Base-by-base conservation (phyloP, 108 stramenopile species). In the Nitzschia sp. region DNA sequence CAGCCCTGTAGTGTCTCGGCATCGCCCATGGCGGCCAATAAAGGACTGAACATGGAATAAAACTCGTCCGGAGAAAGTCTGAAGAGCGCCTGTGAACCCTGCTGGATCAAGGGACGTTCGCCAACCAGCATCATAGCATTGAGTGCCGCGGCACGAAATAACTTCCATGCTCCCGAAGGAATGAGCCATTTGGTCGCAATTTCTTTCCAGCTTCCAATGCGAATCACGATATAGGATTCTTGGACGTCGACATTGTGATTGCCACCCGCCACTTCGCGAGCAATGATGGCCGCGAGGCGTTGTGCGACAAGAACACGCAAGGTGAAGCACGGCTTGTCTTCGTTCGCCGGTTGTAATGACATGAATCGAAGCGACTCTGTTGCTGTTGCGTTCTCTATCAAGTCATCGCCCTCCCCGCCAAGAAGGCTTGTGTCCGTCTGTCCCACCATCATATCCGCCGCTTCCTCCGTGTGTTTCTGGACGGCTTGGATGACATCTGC, bases 11-110 rank as follows among this genome's bases (percentile, higher is more conserved):
- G 30, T 15, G 57, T 58, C 32, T 58, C 57, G 8, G 57, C 57
- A 58, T 58, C 57, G 29, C 57, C 57, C 57, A 58, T 58, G 57
- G 57, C 57, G 4, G 30, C 57, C 6, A 58, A 15, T 32, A 58
- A 58, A 13, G 57, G 23, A 23, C 57, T 32, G 30, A 58, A 58
- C 16, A 58, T 58, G 26, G 26, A 31, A 32, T 58, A 30, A 32
- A 58, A 58, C 8, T 28, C 30, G 30, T 58, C 29, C 16, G 57
- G 57, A 31, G 57, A 58, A 32, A 58, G 57, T 31, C 32, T 11
- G 23, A 31, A 58, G 57, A 58, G 30, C 29, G 57, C 57, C 15
- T 29, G 19, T 58, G 26, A 15, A 16, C 57, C 57, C 32, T 58
- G 57, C 11, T 16, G 29, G 23, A 58, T 28, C 11, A 58, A 32